Conservation (phyloP, 805 yeast species). For the Yarrowia yakushimensis region DNA sequence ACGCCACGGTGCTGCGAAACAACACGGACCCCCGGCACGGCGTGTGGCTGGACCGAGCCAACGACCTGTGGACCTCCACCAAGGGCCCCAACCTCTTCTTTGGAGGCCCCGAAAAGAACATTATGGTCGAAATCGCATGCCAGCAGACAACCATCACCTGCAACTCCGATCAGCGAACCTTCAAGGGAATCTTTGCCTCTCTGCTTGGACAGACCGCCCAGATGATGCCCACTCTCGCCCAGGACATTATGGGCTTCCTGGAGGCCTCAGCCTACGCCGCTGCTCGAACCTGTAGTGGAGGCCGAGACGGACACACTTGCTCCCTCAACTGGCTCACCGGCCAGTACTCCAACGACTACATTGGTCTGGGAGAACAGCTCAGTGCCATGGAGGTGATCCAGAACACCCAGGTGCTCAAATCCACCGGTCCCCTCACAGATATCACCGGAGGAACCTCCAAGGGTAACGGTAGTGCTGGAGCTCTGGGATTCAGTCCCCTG, state of each 20-base stretch:
- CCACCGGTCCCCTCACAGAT: conserved; percentile 60
- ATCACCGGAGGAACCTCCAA: conserved; percentile 64
- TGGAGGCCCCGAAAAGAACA: conserved; percentile 39
- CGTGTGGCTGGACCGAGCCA: conserved; percentile 56
- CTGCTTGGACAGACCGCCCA: conserved; percentile 61
- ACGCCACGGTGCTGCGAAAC: conserved; percentile 37
- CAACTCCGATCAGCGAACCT: conserved; percentile 70
- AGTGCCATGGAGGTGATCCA: conserved; percentile 66
- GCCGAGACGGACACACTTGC: conserved; percentile 76
- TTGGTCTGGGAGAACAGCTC: conserved; percentile 82
- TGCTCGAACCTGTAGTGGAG: conserved; percentile 76
- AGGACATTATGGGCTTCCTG: conserved; percentile 46
- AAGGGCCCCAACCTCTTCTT: conserved; percentile 46
- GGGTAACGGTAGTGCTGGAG: conserved; percentile 69
- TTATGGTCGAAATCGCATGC: conserved; percentile 72
- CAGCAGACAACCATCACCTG: conserved; percentile 52
- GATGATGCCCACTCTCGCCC: conserved; percentile 50
- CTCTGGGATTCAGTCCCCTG: conserved; percentile 3
- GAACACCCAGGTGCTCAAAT: conserved; percentile 40
- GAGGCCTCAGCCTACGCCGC: conserved; percentile 63
- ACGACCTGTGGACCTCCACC: conserved; percentile 47
- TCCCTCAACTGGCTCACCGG: conserved; percentile 65
- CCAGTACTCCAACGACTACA: conserved; percentile 59
- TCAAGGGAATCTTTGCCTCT: conserved; percentile 66
- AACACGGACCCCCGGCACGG: conserved; percentile 49